phyloP scores from a whole-genome alignment of 139 green algal species.

The Parachlorella kessleri region DNA sequence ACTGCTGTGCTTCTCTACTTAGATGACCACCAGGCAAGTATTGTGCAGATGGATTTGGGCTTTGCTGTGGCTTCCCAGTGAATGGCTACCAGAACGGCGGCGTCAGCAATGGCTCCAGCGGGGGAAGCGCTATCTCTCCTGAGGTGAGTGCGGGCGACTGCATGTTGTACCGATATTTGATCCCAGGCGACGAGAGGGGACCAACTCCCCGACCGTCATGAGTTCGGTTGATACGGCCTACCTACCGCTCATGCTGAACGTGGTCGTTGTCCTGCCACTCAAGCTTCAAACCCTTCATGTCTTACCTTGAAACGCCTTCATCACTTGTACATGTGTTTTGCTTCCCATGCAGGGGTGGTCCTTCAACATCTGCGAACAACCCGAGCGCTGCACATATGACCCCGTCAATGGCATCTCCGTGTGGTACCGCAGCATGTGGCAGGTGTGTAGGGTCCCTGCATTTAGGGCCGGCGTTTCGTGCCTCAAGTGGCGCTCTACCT shows the following conservation, averaged over 20 bases:
- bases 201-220: no score
- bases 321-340: no score
- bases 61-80: conserved; percentile 30
- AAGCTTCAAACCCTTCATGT: not conserved
- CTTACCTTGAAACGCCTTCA: not conserved
- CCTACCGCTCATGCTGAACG: no score
- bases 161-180: no score
- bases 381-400: not conserved
- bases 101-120: conserved; percentile 1
- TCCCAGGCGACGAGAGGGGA: no score
- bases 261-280: no score
- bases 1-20: no score
- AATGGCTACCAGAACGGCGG: conserved; percentile 15
- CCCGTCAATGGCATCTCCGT: not conserved
- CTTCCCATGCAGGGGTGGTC: not conserved
- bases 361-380: conserved; percentile 8
- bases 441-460: not conserved
- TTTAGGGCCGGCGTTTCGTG: no score
- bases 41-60: conserved; percentile 22
- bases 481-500: no score
- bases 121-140: conserved; percentile 14
- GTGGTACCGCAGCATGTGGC: conserved; percentile 13
- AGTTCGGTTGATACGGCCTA: no score
- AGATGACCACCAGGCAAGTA: no score
- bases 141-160: not conserved